A percentile compares a stretch with the other conserved stretches of the same genome.
Evolutionary conservation across 768 basidiomycete genomes (phyloP).

Genomic region (Thelephora ganbajun): DNA sequence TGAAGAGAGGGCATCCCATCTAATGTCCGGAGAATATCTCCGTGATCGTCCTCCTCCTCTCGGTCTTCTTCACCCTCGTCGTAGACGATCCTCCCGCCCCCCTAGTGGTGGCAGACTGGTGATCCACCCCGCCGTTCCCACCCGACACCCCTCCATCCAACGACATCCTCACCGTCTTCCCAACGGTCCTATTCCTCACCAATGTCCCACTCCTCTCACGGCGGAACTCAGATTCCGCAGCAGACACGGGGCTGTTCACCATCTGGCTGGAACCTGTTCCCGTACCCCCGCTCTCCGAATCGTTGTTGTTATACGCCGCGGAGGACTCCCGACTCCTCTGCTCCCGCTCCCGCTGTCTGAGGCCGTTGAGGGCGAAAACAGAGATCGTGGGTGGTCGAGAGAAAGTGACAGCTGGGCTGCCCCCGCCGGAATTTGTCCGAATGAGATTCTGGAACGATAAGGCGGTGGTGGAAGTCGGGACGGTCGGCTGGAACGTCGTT

Average conservation of each 20-base stretch:
- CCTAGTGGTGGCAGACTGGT: slow-evolving; percentile 28
- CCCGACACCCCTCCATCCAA: slow-evolving; percentile 21
- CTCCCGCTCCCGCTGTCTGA: slow-evolving; percentile 35
- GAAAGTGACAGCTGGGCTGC: slow-evolving; percentile 48
- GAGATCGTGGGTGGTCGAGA: slow-evolving; percentile 47
- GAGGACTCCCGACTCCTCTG: slow-evolving; percentile 21
- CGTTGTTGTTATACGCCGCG: slow-evolving; percentile 16
- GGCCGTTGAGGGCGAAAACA: slow-evolving; percentile 35
- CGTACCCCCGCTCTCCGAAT: slow-evolving; percentile 10
- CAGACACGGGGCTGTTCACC: slow-evolving; percentile 21
- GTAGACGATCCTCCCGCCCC: slow-evolving; percentile 11
- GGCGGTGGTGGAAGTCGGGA: slow-evolving; percentile 51
- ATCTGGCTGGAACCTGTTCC: slow-evolving; percentile 17
- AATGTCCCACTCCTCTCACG: slow-evolving; percentile 16
- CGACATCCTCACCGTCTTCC: slow-evolving; percentile 30
- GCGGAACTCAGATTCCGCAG: slow-evolving; percentile 32
- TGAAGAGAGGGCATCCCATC: not conserved
- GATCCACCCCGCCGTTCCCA: slow-evolving; percentile 16
- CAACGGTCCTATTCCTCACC: slow-evolving; percentile 25
- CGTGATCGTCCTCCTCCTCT: slow-evolving; percentile 36
- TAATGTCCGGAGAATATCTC: slow-evolving; percentile 29
- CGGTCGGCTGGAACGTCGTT: slow-evolving; percentile 19
- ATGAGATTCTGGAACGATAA: slow-evolving; percentile 30
- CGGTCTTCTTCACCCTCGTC: slow-evolving; percentile 21
- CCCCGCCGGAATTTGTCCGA: slow-evolving; percentile 22